Evolutionary conservation across 2,329 filamentous ascomycete species (phyloP).

Genomic region (Alternaria sp.): DNA sequence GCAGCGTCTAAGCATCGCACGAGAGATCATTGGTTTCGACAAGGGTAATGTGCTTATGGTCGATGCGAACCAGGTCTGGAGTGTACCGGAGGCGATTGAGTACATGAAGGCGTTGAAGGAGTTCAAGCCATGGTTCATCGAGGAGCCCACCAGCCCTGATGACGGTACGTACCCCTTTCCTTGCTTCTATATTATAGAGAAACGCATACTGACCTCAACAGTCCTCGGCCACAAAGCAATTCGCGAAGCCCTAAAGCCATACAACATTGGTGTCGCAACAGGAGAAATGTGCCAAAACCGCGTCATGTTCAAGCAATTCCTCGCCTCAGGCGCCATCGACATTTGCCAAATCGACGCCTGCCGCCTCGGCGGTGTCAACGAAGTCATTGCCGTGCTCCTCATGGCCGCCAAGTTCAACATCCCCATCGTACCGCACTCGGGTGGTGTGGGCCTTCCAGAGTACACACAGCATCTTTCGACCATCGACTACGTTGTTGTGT

Average conservation of each 20-base stretch:
- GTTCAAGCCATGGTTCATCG: conserved; percentile 93
- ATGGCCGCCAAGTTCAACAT: conserved; percentile 81
- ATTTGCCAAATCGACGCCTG: conserved; percentile 91
- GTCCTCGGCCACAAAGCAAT: conserved; percentile 87
- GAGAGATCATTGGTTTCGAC: conserved; percentile 83
- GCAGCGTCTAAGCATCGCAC: conserved; percentile 72
- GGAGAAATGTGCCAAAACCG: conserved; percentile 97
- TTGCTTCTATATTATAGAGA: not conserved
- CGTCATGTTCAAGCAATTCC: conserved; percentile 91
- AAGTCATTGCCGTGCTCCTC: conserved; percentile 87
- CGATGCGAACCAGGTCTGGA: conserved; percentile 93
- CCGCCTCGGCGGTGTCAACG: conserved; percentile 87
- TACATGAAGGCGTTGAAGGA: conserved; percentile 84
- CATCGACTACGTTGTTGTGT: conserved; percentile 90
- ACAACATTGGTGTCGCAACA: conserved; percentile 83
- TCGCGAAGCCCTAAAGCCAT: conserved; percentile 76
- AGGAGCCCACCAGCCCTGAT: conserved; percentile 90
- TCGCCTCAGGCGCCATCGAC: conserved; percentile 80
- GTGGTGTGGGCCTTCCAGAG: conserved; percentile 88
- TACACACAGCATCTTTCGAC: conserved; percentile 93
- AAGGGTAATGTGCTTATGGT: conserved; percentile 87
- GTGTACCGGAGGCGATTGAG: conserved; percentile 83
- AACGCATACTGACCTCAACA: conserved; percentile 5
- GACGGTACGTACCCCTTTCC: conserved; percentile 56
- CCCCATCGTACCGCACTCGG: conserved; percentile 87